phyloP scores from a whole-genome alignment of 805 yeast species.

The Lipomyces yamanashiensis region DNA sequence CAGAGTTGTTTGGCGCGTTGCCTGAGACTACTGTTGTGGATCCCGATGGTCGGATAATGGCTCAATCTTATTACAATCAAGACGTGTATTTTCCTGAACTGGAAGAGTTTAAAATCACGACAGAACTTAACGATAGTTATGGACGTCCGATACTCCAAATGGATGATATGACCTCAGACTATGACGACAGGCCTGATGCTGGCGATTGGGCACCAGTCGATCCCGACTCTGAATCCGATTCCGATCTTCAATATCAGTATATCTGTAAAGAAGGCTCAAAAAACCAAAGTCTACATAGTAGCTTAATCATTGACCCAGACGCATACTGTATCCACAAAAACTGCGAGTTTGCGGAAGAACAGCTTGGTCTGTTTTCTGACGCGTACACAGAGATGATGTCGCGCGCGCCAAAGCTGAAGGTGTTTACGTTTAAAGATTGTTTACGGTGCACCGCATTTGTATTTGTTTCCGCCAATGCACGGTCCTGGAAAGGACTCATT shows the following conservation, averaged over 20 bases:
- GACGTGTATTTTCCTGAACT: conserved; percentile 7
- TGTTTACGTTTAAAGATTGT: not conserved
- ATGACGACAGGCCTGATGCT: not conserved
- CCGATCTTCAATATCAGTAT: not conserved
- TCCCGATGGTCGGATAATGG: not conserved
- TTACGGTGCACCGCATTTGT: not conserved
- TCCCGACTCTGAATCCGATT: not conserved
- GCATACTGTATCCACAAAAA: not conserved
- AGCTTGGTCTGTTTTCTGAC: not conserved
- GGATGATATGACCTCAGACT: not conserved
- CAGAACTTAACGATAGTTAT: conserved; percentile 9
- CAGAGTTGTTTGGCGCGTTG: conserved; percentile 15
- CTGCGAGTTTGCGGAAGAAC: not conserved
- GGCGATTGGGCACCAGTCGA: not conserved
- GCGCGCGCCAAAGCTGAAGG: not conserved
- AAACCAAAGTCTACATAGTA: not conserved
- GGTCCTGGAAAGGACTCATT: not conserved
- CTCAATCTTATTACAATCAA: not conserved
- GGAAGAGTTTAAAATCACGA: conserved; percentile 3
- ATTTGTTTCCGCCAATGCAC: not conserved
- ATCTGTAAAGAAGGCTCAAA: not conserved
- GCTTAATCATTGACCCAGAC: not conserved
- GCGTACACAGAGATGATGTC: not conserved
- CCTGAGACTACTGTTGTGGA: not conserved
- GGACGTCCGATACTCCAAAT: conserved; percentile 1